Evolutionary conservation across 441 rosid species (phyloP).

Genomic region (Pelargonium myrrhifolium): DNA sequence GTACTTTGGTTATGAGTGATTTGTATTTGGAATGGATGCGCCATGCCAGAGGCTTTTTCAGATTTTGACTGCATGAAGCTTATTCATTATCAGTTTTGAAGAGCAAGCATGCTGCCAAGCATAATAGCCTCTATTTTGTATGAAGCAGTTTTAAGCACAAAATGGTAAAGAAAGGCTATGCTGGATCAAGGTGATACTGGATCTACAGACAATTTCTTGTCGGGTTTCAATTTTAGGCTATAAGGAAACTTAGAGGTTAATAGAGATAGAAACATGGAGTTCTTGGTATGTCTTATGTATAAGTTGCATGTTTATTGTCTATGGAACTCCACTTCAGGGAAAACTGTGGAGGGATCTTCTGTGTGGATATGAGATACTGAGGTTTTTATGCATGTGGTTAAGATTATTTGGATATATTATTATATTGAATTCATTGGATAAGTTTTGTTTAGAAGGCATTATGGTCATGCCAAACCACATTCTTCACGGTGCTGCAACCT

Average conservation of each 20-base stretch:
- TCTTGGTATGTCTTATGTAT: slow-evolving; percentile 37
- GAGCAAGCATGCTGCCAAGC: slow-evolving; percentile 28
- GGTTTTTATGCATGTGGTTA: slow-evolving; percentile 21
- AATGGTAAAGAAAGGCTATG: slow-evolving; percentile 18
- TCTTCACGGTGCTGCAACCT: slow-evolving; percentile 13
- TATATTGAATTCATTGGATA: slow-evolving; percentile 19
- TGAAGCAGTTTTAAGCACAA: slow-evolving; percentile 20
- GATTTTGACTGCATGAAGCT: slow-evolving; percentile 45
- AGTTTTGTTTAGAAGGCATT: slow-evolving; percentile 22
- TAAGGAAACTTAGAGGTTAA: slow-evolving; percentile 29
- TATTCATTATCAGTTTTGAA: slow-evolving; percentile 27
- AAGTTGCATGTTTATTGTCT: slow-evolving; percentile 30
- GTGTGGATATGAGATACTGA: slow-evolving; percentile 20
- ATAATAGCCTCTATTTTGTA: slow-evolving; percentile 31
- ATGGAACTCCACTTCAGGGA: slow-evolving; percentile 30
- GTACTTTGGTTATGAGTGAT: slow-evolving; percentile 41
- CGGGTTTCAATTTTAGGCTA: slow-evolving; percentile 30
- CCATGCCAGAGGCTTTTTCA: slow-evolving; percentile 45
- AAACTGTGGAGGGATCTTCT: slow-evolving; percentile 27
- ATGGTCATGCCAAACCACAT: slow-evolving; percentile 14
- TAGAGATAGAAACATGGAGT: slow-evolving; percentile 32
- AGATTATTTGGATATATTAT: slow-evolving; percentile 25
- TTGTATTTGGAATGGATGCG: slow-evolving; percentile 67
- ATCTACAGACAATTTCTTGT: slow-evolving; percentile 24
- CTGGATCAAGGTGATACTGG: slow-evolving; percentile 24